Base-by-base conservation (phyloP, 1,284 basidiomycete genomes). In the Melampsora medusae region DNA sequence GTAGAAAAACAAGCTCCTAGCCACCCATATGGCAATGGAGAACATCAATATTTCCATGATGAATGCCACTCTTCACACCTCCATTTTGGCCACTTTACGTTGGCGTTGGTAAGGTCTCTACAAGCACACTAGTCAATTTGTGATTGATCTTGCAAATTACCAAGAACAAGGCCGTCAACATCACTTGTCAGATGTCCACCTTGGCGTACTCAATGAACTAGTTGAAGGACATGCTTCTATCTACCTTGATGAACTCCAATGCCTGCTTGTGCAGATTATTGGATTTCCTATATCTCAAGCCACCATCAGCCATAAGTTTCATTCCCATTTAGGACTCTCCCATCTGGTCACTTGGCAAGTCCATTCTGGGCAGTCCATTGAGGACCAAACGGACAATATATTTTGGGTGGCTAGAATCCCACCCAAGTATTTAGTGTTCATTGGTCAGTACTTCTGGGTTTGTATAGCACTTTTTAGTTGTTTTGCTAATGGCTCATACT, bases 161-260 rank as follows among this genome's bases (percentile, higher is more conserved):
- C 12, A 61, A 61, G 46, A 0, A 4, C 56, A 19, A 60, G 68
- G 68, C 17, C 38, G 56, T 2, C 56, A 28, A 7, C 31, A 38
- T 46, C 31, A 38, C 4, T 59, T 69, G 7, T 46, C 68, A 14
- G 5, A n/a, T 6, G 33, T 42, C 1, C 35, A 69, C 17, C 9
- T n/a, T 16, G 19, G n/a, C 9, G 59, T 69, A 2, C 59, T 69
- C 53, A 61, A 17, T 17, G 35, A 69, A 1, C 53, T 69, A 7
- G n/a, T 69, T 19, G 19, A 46, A 5, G n/a, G 9, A 1, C 10
- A 69, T 16, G 50, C 68, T 17, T 25, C 38, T 7, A 17, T 69
- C 10, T 69, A 60, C n/a, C 14, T 69, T 5, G 68, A 69, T 22
- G 25, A 69, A 46, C 50, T 69, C 35, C 25, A 46, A 4, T 28